Conservation (phyloP, 2,329 filamentous ascomycete species). For the Beauveria sp. region DNA sequence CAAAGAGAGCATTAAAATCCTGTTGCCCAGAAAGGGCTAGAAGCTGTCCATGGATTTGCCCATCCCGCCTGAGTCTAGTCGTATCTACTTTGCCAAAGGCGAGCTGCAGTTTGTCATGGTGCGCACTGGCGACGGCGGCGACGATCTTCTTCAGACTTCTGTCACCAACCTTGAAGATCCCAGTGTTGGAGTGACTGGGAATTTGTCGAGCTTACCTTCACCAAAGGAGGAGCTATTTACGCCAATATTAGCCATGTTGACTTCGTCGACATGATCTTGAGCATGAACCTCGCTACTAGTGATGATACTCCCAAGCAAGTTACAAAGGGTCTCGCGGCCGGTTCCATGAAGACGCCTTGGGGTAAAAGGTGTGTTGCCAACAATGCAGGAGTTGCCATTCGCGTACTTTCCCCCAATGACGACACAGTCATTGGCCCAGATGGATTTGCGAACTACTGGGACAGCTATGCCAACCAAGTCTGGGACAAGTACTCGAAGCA, state of each 20-base stretch:
- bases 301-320: constrained; percentile 27
- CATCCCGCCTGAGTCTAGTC: constrained; percentile 31
- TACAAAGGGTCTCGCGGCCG: constrained; percentile 30
- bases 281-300: constrained; percentile 35
- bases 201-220: constrained; percentile 42
- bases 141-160: constrained; percentile 41
- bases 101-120: constrained; percentile 36
- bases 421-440: constrained; percentile 27
- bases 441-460: constrained; percentile 35
- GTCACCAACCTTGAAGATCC: constrained; percentile 35
- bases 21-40: constrained; percentile 29
- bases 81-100: constrained; percentile 37
- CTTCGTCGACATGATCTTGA: constrained; percentile 43
- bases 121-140: constrained; percentile 11
- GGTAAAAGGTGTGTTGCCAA: constrained; percentile 35
- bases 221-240: constrained; percentile 28
- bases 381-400: constrained; percentile 28
- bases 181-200: constrained; percentile 39
- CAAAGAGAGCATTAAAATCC: constrained; percentile 33
- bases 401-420: constrained; percentile 37
- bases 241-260: constrained; percentile 46
- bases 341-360: constrained; percentile 37
- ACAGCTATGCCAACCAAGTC: constrained; percentile 36
- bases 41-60: constrained; percentile 32
- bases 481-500: constrained; percentile 28